Conservation (phyloP, 2,329 filamentous ascomycete species). For the Xylariaceae sp. region DNA sequence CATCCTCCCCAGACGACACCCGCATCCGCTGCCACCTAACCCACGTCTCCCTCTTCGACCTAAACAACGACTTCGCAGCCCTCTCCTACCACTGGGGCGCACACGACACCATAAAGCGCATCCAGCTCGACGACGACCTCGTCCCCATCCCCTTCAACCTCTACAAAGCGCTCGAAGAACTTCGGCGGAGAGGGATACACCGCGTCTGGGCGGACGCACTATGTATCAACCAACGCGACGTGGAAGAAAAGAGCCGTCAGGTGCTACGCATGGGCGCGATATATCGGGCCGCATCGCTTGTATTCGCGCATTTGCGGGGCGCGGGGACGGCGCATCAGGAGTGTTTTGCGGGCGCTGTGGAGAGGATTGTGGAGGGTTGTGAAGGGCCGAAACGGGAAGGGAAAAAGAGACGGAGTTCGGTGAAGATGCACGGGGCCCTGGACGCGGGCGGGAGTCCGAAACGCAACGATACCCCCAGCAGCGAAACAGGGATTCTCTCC, state of each 20-base stretch:
- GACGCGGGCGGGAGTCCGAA: too few relatives aligned
- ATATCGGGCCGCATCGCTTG: slow-evolving; percentile 13
- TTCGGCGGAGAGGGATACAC: slow-evolving; percentile 10
- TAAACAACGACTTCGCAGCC: slow-evolving; percentile 15
- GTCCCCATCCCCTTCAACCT: slow-evolving; percentile 15
- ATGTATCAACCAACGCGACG: slow-evolving; percentile 17
- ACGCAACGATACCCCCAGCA: too few relatives aligned
- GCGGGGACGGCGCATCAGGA: slow-evolving; percentile 5
- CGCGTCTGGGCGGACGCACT: slow-evolving; percentile 17
- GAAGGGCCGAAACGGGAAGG: too few relatives aligned
- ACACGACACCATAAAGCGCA: slow-evolving; percentile 6
- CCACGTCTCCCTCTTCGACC: slow-evolving; percentile 10
- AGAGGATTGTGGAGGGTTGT: too few relatives aligned
- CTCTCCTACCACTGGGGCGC: slow-evolving; percentile 19
- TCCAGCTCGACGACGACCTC: slow-evolving; percentile 7
- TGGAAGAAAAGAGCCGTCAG: slow-evolving; percentile 13
- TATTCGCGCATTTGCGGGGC: slow-evolving; percentile 10
- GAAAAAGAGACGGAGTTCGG: too few relatives aligned
- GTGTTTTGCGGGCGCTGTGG: too few relatives aligned
- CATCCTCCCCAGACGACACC: not conserved
- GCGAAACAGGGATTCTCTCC: slow-evolving; percentile 1
- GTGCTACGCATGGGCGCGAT: slow-evolving; percentile 17
- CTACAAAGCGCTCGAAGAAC: slow-evolving; percentile 13
- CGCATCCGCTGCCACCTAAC: slow-evolving; percentile 12
- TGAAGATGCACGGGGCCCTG: too few relatives aligned